A percentile compares a stretch with the other conserved stretches of the same genome.
phyloP scores from a whole-genome alignment of 139 green algal genomes.

The Desmodesmus armatus region DNA sequence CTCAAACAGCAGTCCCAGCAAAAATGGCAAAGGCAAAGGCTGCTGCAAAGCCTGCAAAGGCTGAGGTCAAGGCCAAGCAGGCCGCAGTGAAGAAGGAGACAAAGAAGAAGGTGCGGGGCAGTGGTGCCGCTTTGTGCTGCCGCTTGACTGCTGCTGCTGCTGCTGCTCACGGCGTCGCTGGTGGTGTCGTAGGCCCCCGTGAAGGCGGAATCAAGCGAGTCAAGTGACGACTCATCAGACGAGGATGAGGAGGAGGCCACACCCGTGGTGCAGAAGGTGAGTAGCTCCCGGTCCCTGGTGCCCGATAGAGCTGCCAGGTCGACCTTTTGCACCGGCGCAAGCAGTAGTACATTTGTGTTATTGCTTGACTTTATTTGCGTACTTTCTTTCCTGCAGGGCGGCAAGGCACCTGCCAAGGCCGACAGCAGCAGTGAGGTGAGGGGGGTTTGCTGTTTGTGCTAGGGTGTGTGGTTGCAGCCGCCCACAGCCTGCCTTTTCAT shows the following conservation, averaged over 20 bases:
- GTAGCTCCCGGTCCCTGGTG: too few species aligned
- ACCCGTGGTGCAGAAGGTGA: slow-evolving; percentile 18
- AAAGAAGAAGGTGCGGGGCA: slow-evolving; percentile 41
- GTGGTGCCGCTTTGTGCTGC: background rate
- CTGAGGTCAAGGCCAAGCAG: slow-evolving; percentile 28
- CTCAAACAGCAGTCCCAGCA: too few species aligned
- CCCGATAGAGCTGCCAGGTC: background rate
- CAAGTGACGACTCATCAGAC: slow-evolving; percentile 27
- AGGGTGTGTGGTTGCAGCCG: background rate
- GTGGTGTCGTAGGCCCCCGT: background rate
- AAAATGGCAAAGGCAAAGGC: slow-evolving; percentile 39
- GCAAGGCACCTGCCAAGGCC: background rate
- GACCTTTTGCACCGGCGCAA: slow-evolving; percentile 9
- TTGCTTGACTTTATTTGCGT: background rate
- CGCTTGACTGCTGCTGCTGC: too few species aligned
- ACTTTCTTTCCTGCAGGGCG: background rate
- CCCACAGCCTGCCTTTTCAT: too few species aligned
- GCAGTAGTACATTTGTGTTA: slow-evolving; percentile 1
- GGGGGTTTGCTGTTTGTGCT: background rate
- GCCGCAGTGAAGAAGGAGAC: slow-evolving; percentile 36
- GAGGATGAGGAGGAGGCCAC: slow-evolving; percentile 37
- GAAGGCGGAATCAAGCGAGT: slow-evolving; percentile 37
- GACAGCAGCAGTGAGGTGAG: slow-evolving; percentile 33
- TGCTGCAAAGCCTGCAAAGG: slow-evolving; percentile 35
- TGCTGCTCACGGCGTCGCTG: background rate